A percentile compares a stretch with the other conserved stretches of the same genome.
Evolutionary conservation across 495 filamentous ascomycete genomes (phyloP).

Genomic region (Penicillium alfredii): DNA sequence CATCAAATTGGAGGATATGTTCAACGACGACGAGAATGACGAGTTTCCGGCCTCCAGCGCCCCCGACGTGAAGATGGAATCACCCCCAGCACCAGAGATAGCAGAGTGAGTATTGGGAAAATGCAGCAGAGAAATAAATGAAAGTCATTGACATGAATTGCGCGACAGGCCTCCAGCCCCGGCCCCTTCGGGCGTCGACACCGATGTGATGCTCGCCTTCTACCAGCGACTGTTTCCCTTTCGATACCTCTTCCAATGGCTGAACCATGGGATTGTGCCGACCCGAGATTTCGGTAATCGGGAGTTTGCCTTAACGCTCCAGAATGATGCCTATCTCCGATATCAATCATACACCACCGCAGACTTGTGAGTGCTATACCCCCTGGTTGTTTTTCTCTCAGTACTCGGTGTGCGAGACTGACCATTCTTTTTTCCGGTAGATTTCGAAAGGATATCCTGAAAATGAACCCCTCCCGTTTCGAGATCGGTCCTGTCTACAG

Average conservation of each 20-base stretch:
- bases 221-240: constrained; percentile 97
- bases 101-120: constrained; percentile 31
- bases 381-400: background rate
- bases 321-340: constrained; percentile 82
- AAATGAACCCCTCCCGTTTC: constrained; percentile 84
- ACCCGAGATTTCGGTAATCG: constrained; percentile 84
- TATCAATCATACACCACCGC: constrained; percentile 85
- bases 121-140: background rate
- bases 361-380: constrained; percentile 59
- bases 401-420: too few species aligned
- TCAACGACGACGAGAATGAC: constrained; percentile 71
- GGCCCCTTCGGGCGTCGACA: constrained; percentile 51
- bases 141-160: background rate
- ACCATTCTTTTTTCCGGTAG: constrained; percentile 29
- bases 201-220: constrained; percentile 80
- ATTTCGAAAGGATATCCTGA: constrained; percentile 84
- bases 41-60: constrained; percentile 62
- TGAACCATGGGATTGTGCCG: constrained; percentile 86
- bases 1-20: constrained; percentile 76
- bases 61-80: constrained; percentile 38
- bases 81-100: constrained; percentile 36
- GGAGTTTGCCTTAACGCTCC: constrained; percentile 90
- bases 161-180: constrained; percentile 18
- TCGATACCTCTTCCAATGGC: constrained; percentile 93
- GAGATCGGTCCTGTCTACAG: constrained; percentile 96